Base-by-base conservation (phyloP, 1,284 basidiomycete species). In the Pascua guehoae region DNA sequence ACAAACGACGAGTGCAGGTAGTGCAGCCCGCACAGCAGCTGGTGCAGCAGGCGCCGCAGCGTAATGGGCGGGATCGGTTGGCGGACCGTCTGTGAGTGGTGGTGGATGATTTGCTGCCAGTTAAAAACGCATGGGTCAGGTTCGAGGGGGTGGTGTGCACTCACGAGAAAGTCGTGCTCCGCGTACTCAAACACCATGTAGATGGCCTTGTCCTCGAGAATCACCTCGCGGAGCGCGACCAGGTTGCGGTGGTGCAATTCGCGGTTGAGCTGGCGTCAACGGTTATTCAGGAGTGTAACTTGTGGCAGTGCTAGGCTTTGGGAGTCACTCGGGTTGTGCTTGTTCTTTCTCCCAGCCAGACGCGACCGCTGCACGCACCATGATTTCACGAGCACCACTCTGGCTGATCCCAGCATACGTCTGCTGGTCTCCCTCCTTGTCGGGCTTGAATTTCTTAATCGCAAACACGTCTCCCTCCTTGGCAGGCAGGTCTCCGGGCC, bases 381-480 rank as follows among this genome's bases (percentile, higher is more conserved):
- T 91, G 66, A 98, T 98, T 77, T 98, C 95, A 60, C 92, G 82
- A 69, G 94, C 90, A 15, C 94, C 96, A 76, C 90, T 94, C 79
- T 98, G 96, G 70, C 91, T 95, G 70, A 99, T 95, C 5, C 96
- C 96, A 9, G 93, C 96, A 74, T 97, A 98, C 1, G 89, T 91
- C 51, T 88, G 79, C 2, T 91, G 86, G 70, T 96, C 93, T 39
- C 92, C 92, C 78, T 96, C 93, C 75, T 98, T 98, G 81, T 98
- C 96, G 0, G 95, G 94, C 75, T 99, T 99, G 81, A 98, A 98
- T 77, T 98, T 99, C 80, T 99, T 99, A 80, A 98, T 98, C 5
- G 95, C 96, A 69, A 92, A 89, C 49, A 95, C 82, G 56, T 80
- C 81, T 1, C 81, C 84, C 48, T 76, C 74, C 45, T 87, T 86